Evolutionary conservation across 257 asterid genomes (phyloP).

Genomic region (Nicotiana obtusifolia): DNA sequence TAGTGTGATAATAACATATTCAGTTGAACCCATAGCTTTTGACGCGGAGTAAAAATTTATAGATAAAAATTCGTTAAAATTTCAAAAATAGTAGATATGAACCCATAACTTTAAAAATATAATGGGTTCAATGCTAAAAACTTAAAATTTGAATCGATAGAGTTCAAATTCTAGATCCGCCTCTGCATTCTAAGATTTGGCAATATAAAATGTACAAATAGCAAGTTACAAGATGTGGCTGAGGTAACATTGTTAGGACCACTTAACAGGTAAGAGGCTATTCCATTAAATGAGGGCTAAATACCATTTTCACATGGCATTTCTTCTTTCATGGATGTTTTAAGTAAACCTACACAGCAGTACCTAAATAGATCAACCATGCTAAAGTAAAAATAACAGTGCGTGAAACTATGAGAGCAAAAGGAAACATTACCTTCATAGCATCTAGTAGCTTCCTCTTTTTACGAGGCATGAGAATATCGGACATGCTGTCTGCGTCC

Average conservation of each 20-base stretch:
- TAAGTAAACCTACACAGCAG: background rate
- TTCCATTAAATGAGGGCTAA: background rate
- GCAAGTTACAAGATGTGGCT: background rate
- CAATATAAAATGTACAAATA: background rate
- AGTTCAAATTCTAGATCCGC: too few relatives aligned
- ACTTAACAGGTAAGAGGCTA: background rate
- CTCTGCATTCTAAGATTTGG: background rate
- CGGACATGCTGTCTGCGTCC: conserved; percentile 48
- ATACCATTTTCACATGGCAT: background rate
- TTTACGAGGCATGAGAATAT: conserved; percentile 51
- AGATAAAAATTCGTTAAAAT: background rate
- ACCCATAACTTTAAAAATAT: too few relatives aligned
- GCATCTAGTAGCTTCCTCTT: conserved; percentile 52
- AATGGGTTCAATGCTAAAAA: too few relatives aligned
- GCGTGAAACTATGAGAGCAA: background rate
- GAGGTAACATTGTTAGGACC: background rate
- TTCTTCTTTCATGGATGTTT: background rate
- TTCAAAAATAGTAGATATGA: too few relatives aligned
- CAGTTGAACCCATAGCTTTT: too few relatives aligned
- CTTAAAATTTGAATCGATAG: too few relatives aligned
- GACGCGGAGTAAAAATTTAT: background rate
- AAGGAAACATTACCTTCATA: conserved; percentile 46
- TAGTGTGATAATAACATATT: too few relatives aligned
- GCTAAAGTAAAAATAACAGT: background rate
- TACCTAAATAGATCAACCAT: conserved; percentile 5